phyloP scores from a whole-genome alignment of 768 basidiomycete species.

The Tylopilus rubrobrunneus region DNA sequence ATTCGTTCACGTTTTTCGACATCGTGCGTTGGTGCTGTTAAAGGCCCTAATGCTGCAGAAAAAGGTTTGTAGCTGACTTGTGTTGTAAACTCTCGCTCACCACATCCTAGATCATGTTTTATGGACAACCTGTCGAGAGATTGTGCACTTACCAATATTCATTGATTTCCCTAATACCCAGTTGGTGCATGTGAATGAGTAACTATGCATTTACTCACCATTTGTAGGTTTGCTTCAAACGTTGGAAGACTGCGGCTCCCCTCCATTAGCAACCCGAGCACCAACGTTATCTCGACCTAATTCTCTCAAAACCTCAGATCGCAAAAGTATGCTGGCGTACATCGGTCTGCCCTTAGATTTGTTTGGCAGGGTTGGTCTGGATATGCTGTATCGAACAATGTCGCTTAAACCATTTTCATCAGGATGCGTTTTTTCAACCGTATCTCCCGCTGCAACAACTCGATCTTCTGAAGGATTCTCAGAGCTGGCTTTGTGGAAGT shows the following conservation, averaged over 20 bases:
- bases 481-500: constrained; percentile 89
- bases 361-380: constrained; percentile 71
- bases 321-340: constrained; percentile 86
- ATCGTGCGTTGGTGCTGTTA: constrained; percentile 87
- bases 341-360: constrained; percentile 90
- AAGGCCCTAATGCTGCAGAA: constrained; percentile 95
- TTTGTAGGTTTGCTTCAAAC: constrained; percentile 75
- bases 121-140: constrained; percentile 92
- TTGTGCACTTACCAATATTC: constrained; percentile 98
- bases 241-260: constrained; percentile 88
- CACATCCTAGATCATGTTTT: constrained; percentile 81
- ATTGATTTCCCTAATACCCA: constrained; percentile 88
- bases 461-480: constrained; percentile 76
- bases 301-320: constrained; percentile 82
- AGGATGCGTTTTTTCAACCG: constrained; percentile 97
- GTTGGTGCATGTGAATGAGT: constrained; percentile 33
- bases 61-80: constrained; percentile 48
- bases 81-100: constrained; percentile 8
- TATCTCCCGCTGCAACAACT: constrained; percentile 95
- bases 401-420: constrained; percentile 4
- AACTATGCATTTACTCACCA: constrained; percentile 2
- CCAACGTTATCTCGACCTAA: constrained; percentile 67
- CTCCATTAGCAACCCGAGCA: constrained; percentile 62
- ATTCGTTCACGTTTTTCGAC: constrained; percentile 89
- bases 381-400: neutral